Evolutionary conservation across 2,329 filamentous ascomycete genomes (phyloP).

Genomic region (Penicillium oxalicum): DNA sequence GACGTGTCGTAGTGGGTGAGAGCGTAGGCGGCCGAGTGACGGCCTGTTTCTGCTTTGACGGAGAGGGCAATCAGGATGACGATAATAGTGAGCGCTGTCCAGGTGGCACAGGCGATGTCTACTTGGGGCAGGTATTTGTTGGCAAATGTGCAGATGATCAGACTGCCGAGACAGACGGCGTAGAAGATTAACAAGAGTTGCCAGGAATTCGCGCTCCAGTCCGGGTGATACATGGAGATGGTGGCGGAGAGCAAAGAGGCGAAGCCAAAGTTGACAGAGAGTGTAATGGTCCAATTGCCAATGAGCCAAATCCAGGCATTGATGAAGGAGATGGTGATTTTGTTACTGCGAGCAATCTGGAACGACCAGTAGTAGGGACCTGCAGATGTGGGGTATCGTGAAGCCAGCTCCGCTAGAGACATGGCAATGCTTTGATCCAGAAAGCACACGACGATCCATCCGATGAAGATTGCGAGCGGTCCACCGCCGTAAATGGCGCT

Average conservation of each 20-base stretch:
- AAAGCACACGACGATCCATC: slow-evolving; percentile 51
- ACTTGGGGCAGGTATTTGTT: slow-evolving; percentile 62
- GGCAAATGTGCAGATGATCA: slow-evolving; percentile 60
- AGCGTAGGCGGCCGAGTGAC: slow-evolving; percentile 48
- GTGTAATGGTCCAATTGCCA: slow-evolving; percentile 17
- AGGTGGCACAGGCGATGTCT: slow-evolving; percentile 53
- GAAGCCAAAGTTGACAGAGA: slow-evolving; percentile 51
- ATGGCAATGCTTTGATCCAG: slow-evolving; percentile 50
- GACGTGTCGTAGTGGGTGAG: slow-evolving; percentile 53
- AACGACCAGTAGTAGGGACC: slow-evolving; percentile 53
- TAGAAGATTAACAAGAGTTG: slow-evolving; percentile 68
- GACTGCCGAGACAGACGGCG: slow-evolving; percentile 58
- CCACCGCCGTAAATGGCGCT: slow-evolving; percentile 44
- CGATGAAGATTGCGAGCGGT: slow-evolving; percentile 52
- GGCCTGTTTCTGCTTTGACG: slow-evolving; percentile 49
- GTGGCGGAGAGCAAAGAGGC: slow-evolving; percentile 50
- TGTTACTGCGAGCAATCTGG: slow-evolving; percentile 40
- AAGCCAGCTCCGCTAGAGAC: slow-evolving; percentile 48
- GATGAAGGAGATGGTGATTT: slow-evolving; percentile 47
- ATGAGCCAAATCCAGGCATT: slow-evolving; percentile 44
- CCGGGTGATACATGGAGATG: slow-evolving; percentile 50
- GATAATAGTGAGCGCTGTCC: slow-evolving; percentile 52
- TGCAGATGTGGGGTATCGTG: slow-evolving; percentile 48
- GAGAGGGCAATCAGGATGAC: slow-evolving; percentile 54
- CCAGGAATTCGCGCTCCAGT: slow-evolving; percentile 52